Percentiles rank a stretch among this genome's conserved stretches.
Evolutionary conservation across 768 basidiomycete genomes (phyloP).

Genomic region (Boletus rex-veris): DNA sequence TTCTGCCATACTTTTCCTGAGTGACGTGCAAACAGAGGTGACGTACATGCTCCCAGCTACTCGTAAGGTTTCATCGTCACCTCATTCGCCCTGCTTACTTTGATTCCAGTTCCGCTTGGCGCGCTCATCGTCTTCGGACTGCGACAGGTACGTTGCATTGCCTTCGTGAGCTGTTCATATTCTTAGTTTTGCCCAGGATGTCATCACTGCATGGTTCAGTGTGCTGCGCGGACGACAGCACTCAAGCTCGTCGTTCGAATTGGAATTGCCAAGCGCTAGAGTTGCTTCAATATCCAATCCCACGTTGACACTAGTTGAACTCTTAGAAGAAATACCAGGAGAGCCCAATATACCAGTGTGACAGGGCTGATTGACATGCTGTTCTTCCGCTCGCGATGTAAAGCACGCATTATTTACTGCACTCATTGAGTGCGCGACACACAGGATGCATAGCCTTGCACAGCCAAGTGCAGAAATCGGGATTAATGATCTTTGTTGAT

Average conservation of each 20-base stretch:
- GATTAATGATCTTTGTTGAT: conserved; percentile 5
- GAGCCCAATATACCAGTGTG: conserved; percentile 10
- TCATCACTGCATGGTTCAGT: conserved; percentile 34
- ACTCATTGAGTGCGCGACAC: background rate
- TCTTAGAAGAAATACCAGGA: conserved; percentile 1
- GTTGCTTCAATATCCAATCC: conserved; percentile 13
- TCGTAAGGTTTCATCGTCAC: conserved; percentile 32
- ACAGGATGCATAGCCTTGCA: background rate
- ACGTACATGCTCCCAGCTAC: conserved; percentile 50
- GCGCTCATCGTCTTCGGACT: conserved; percentile 48
- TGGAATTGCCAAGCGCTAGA: conserved; percentile 26
- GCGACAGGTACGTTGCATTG: conserved; percentile 38
- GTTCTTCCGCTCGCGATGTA: background rate
- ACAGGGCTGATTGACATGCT: background rate
- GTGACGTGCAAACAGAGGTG: conserved; percentile 27
- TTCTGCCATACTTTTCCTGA: conserved; percentile 38
- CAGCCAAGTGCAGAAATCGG: background rate
- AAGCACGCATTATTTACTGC: conserved; percentile 2
- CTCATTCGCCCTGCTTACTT: background rate
- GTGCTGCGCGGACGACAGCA: conserved; percentile 8
- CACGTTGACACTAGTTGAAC: background rate
- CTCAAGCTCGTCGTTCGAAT: conserved; percentile 4
- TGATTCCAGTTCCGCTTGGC: conserved; percentile 44
- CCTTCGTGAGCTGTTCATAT: background rate
- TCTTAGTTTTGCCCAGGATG: conserved; percentile 31